Evolutionary conservation across 2,329 filamentous ascomycete genomes (phyloP), one percentile per base, ranked within the genome.

Genomic region (Fusarium heterosporum): DNA sequence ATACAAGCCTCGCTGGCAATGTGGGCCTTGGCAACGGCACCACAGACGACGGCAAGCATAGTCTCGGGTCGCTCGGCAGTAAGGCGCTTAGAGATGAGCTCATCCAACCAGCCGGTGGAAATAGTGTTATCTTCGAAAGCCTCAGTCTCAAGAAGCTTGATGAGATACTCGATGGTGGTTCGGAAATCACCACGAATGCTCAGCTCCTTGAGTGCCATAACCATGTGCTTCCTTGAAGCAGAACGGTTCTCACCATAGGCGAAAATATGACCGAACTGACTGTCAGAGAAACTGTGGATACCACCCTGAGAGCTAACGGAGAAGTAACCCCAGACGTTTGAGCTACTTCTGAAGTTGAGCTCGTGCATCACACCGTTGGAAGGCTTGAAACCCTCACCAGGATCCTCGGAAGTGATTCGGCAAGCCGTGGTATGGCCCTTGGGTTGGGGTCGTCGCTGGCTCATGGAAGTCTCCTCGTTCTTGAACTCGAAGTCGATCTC

Each of bases 261-360:
- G 80, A 99, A 99, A 73, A 99, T 99, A 82, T 99, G 96, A 81
- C 96, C 96, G 74, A 99, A 99, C 77, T 99, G 96, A 76, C 92
- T 96, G 83, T 99, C 96, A 9, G 96, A 98, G 86, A 97, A 99
- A 80, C 93, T 97, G 88, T 99, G 96, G 70, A 99, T 99, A 80
- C 94, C 94, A 83, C 94, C 95, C 55, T 93, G 90, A 11, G 94
- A 96, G 83, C 94, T 93, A 79, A 99, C 96, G 52, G 96, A 99
- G 89, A 99, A 99, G 82, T 99, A 99, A 86, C 96, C 96, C 96
- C 96, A 99, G 56, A 98, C 96, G 73, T 99, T 99, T 67, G 96
- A 98, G 79, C 93, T 97, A 84, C 92, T 96, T 77, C 96, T 89
- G 89, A 99, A 99, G 86, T 99, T 99, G 76, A 99, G 85, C 77